Conservation (phyloP, 2,329 filamentous ascomycete genomes). For the Xylaria sp. region DNA sequence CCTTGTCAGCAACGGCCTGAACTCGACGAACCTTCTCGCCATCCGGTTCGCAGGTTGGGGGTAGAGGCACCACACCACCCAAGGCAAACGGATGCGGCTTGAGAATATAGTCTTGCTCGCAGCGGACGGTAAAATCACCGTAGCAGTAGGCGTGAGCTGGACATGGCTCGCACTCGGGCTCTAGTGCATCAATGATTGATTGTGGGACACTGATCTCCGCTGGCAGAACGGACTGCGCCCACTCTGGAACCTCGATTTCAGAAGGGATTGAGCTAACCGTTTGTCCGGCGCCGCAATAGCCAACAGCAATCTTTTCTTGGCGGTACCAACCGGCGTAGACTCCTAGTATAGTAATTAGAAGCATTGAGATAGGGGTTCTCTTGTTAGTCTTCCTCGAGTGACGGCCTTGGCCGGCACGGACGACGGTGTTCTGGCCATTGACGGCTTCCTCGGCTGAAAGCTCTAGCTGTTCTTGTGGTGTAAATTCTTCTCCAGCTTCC, state of each 20-base stretch:
- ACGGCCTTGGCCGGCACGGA: constrained; percentile 51
- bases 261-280: constrained; percentile 63
- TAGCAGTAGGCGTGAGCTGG: constrained; percentile 92
- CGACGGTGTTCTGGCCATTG: constrained; percentile 59
- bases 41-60: constrained; percentile 94
- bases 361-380: constrained; percentile 74
- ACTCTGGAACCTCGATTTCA: constrained; percentile 56
- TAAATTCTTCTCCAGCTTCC: constrained; percentile 90
- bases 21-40: constrained; percentile 90
- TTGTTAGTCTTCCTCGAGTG: constrained; percentile 57
- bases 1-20: constrained; percentile 86
- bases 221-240: constrained; percentile 52
- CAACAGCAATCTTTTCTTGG: constrained; percentile 95
- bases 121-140: constrained; percentile 77
- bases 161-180: constrained; percentile 88
- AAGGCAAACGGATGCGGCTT: constrained; percentile 85
- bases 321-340: constrained; percentile 86
- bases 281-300: constrained; percentile 89
- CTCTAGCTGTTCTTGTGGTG: constrained; percentile 86
- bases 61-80: constrained; percentile 81
- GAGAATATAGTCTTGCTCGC: constrained; percentile 87
- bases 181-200: constrained; percentile 73
- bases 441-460: constrained; percentile 74
- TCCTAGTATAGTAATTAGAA: constrained; percentile 75
- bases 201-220: constrained; percentile 75